phyloP scores from a whole-genome alignment of 805 yeast species.

The Wickerhamiella vanderwaltii region DNA sequence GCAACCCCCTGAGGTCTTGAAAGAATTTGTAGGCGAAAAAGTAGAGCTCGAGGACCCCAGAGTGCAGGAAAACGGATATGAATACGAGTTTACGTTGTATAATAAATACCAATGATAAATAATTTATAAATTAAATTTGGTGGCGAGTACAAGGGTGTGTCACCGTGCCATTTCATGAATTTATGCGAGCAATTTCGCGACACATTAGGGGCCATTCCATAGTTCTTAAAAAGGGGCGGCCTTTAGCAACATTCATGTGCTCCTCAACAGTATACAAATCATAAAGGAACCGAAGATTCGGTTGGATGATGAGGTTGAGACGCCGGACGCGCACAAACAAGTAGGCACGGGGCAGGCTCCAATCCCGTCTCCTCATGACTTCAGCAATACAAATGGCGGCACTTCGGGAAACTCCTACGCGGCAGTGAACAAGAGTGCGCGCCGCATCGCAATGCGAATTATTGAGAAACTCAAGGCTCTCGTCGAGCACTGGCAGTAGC shows the following conservation, averaged over 20 bases:
- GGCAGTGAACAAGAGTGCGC: slow-evolving; percentile 70
- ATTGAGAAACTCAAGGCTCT: slow-evolving; percentile 55
- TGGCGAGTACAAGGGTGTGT: too few relatives aligned
- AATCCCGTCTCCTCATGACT: slow-evolving; percentile 63
- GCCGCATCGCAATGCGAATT: slow-evolving; percentile 20
- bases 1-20: slow-evolving; percentile 29
- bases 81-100: slow-evolving; percentile 52
- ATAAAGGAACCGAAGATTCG: slow-evolving; percentile 82
- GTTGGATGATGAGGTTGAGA: slow-evolving; percentile 86
- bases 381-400: slow-evolving; percentile 95
- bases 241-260: slow-evolving; percentile 21
- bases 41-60: slow-evolving; percentile 20
- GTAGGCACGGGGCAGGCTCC: slow-evolving; percentile 68
- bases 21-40: slow-evolving; percentile 29
- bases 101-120: not conserved
- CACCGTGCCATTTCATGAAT: slow-evolving; percentile 56
- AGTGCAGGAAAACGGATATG: slow-evolving; percentile 38
- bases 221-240: slow-evolving; percentile 35
- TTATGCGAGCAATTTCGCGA: slow-evolving; percentile 51
- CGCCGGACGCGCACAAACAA: slow-evolving; percentile 80
- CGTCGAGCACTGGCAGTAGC: slow-evolving; percentile 46
- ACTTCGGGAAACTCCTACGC: slow-evolving; percentile 90
- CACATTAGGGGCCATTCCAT: slow-evolving; percentile 85
- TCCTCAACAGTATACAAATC: slow-evolving; percentile 69
- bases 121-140: too few relatives aligned